Percentiles rank a stretch among this genome's conserved stretches.
These are phyloP conservation scores for Aspergillus versicolor DNA, from an alignment of 2,329 filamentous ascomycete species.

Conservation along the genomic window DNA sequence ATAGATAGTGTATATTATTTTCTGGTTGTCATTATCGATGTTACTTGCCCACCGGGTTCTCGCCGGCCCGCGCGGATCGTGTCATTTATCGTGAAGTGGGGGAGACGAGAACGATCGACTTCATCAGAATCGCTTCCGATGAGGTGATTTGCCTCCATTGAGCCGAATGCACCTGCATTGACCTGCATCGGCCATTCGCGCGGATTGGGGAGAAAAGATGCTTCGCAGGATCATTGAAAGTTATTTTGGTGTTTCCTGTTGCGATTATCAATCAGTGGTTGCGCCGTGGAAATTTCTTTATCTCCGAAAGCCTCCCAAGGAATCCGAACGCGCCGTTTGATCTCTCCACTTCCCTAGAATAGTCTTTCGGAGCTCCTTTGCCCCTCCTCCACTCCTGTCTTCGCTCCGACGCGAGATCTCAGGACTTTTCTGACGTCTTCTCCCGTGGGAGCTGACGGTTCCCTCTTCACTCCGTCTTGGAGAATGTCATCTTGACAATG, in stretches of 20 bases:
- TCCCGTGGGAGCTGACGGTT: constrained; percentile 19
- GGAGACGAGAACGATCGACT: constrained; percentile 3
- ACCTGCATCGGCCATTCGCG: neutral
- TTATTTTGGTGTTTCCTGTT: neutral
- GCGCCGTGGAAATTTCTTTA: constrained; percentile 2
- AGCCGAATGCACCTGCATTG: neutral
- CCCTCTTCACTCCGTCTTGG: neutral
- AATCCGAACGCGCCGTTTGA: neutral
- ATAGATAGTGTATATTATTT: neutral
- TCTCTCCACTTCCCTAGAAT: constrained; percentile 7
- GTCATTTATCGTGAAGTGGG: constrained; percentile 1
- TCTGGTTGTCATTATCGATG: neutral
- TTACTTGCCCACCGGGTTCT: neutral
- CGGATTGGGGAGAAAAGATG: neutral
- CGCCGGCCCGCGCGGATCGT: neutral
- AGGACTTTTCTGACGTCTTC: constrained; percentile 14
- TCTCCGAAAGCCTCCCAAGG: constrained; percentile 5
- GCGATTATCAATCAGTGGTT: constrained; percentile 4
- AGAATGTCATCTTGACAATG: constrained; percentile 24
- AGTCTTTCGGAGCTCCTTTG: constrained; percentile 5
- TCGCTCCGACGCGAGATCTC: constrained; percentile 8
- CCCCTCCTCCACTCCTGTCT: constrained; percentile 9
- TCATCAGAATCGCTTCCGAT: constrained; percentile 17
- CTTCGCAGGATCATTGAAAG: neutral
- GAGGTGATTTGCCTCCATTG: constrained; percentile 15